Base-by-base conservation (phyloP, 2,329 filamentous ascomycete genomes). In the Cercospora zeina region DNA sequence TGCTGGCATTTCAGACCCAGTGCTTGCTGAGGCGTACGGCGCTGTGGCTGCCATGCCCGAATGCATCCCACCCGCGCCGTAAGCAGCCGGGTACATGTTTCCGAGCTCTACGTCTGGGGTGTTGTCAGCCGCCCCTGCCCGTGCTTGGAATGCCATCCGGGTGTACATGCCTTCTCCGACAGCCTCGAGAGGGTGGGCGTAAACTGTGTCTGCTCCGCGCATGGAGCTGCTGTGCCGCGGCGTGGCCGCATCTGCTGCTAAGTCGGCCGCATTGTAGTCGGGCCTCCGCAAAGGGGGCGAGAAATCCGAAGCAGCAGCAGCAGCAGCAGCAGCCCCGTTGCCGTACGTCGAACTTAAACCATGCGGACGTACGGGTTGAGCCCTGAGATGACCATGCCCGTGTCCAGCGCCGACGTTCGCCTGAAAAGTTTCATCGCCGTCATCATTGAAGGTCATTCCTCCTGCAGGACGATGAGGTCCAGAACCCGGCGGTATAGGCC, bases 401-500 rank as follows among this genome's bases (percentile, higher is more conserved):
- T 45, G 39, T 19, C 24, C 37, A 9, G 37, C 27, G 39, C 34
- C 27, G 16, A 30, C 4, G 14, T n/a, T 36, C 33, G 21, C 34
- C 27, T 39, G 33, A 21, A 36, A 31, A 30, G 54, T 31, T 30
- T 34, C 19, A 27, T 27, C 24, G 24, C n/a, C 37, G 21, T 27
- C 27, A 58, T 58, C 37, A 16, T 58, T 39, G 16, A 49, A 47
- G 6, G 19, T 11, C 54, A 57, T 33, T 36, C 54, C 55, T 58
- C 56, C 55, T 9, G 9, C 47, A 3, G 47, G 24, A 3, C 24
- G 47, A 31, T 30, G 47, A 51, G 47, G 24, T 6, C 24, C 24
- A 51, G 47, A 33, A n/a, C 47, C 47, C n/a, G 62, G 54, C 14
- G 54, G 49, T 11, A 30, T 50, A 11, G 63, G 64, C 2, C 64